Percentiles rank a stretch among this genome's conserved stretches.
Evolutionary conservation across 768 basidiomycete species (phyloP).

Genomic region (Kwoniella pini): DNA sequence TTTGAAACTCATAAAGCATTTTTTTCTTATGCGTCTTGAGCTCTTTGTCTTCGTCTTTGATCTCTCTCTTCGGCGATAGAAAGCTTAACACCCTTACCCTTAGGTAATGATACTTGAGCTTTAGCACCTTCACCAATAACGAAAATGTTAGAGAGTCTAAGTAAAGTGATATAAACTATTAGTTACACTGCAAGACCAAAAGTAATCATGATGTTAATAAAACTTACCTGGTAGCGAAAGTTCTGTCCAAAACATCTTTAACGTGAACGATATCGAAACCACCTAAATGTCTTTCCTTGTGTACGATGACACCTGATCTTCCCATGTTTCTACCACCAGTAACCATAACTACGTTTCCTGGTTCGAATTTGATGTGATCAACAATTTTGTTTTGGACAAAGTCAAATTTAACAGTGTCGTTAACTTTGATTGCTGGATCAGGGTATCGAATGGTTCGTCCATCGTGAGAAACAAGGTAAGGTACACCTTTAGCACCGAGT

Average conservation of each 20-base stretch:
- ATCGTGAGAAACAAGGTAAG: conserved; percentile 97
- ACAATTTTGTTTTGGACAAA: conserved; percentile 89
- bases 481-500: conserved; percentile 88
- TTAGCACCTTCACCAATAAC: conserved; percentile 94
- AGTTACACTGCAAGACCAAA: too few relatives aligned
- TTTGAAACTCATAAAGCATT: background rate
- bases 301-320: conserved; percentile 90
- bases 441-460: conserved; percentile 99
- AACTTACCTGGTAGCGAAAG: conserved; percentile 90
- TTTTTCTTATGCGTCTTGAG: conserved; percentile 47
- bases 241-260: conserved; percentile 90
- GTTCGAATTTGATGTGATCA: conserved; percentile 91
- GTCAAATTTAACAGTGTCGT: conserved; percentile 98
- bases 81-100: conserved; percentile 96
- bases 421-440: conserved; percentile 89
- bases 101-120: conserved; percentile 94
- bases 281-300: conserved; percentile 95
- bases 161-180: too few relatives aligned
- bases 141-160: conserved; percentile 93
- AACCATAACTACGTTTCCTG: conserved; percentile 94
- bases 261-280: conserved; percentile 99
- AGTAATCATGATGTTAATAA: too few relatives aligned
- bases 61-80: conserved; percentile 88
- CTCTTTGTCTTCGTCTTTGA: conserved; percentile 64
- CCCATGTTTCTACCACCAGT: conserved; percentile 99